A percentile compares a stretch with the other conserved stretches of the same genome.
Conservation (phyloP, 345 rosid species). For the Mercurialis annua region DNA sequence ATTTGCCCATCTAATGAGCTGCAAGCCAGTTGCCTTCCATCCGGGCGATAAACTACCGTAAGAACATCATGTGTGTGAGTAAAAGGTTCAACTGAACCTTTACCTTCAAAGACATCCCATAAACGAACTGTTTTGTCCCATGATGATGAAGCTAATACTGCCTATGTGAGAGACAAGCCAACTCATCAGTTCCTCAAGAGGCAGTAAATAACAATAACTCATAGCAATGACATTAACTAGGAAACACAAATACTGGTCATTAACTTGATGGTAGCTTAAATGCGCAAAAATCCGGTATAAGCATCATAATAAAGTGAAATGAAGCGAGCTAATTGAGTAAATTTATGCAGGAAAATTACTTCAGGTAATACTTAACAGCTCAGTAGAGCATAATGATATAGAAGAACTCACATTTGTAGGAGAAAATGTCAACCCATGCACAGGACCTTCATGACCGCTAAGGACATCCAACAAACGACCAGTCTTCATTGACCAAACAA, state of each 20-base stretch:
- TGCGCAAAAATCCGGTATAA: neutral
- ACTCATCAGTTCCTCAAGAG: slow-evolving; percentile 12
- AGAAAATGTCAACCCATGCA: slow-evolving; percentile 89
- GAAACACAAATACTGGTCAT: neutral
- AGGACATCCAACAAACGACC: slow-evolving; percentile 89
- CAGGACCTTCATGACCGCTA: slow-evolving; percentile 98
- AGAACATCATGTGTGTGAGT: slow-evolving; percentile 89
- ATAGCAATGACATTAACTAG: neutral
- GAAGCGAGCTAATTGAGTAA: neutral
- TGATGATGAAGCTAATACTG: slow-evolving; percentile 85
- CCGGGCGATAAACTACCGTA: slow-evolving; percentile 85
- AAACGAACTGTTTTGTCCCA: slow-evolving; percentile 93
- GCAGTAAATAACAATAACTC: neutral
- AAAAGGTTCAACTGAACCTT: slow-evolving; percentile 83
- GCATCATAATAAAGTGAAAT: neutral
- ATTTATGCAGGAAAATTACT: neutral
- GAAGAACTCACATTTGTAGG: slow-evolving; percentile 64
- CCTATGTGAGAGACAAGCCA: slow-evolving; percentile 29
- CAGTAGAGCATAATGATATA: neutral
- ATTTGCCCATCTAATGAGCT: slow-evolving; percentile 93
- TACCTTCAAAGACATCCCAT: slow-evolving; percentile 95
- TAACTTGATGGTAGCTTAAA: neutral
- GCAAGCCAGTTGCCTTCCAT: slow-evolving; percentile 88
- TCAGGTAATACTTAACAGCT: neutral
- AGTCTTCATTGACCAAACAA: slow-evolving; percentile 99